Conservation (phyloP, 352 stramenopile genomes). For the Pythium aphanidermatum region DNA sequence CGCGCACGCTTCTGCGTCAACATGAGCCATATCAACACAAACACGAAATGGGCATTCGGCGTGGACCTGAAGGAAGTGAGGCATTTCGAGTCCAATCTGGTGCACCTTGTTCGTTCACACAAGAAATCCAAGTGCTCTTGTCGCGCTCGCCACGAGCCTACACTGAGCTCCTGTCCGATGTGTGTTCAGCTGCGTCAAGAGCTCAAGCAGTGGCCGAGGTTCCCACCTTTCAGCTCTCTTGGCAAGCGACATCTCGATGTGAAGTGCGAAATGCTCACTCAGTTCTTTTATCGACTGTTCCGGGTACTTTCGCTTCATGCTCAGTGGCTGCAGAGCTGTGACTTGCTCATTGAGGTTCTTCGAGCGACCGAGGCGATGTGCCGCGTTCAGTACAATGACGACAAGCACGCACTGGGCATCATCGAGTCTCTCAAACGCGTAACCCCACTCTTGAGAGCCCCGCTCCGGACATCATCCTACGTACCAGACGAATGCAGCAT, state of each 20-base stretch:
- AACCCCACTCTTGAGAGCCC: no score
- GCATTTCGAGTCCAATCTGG: conserved; percentile 30
- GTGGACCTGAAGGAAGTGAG: conserved; percentile 35
- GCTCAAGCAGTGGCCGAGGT: conserved; percentile 29
- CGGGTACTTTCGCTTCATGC: conserved; percentile 27
- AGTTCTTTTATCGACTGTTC: conserved; percentile 47
- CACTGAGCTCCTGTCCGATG: conserved; percentile 18
- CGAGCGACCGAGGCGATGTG: conserved; percentile 38
- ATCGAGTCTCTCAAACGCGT: conserved; percentile 41
- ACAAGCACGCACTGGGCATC: conserved; percentile 29
- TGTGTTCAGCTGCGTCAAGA: conserved; percentile 37
- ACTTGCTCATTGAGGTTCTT: conserved; percentile 43
- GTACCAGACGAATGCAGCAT: conserved; percentile 42
- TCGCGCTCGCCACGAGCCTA: not conserved
- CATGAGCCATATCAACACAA: conserved; percentile 17
- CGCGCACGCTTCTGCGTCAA: conserved; percentile 51
- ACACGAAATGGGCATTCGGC: conserved; percentile 28
- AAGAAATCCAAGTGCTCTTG: conserved; percentile 12
- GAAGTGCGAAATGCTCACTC: conserved; percentile 40
- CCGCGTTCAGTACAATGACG: conserved; percentile 43
- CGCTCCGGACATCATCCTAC: no score
- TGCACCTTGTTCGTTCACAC: conserved; percentile 31
- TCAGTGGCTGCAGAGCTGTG: conserved; percentile 42
- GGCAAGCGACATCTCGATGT: conserved; percentile 39
- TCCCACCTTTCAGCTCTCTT: conserved; percentile 35